Conservation (phyloP, 2,329 filamentous ascomycete genomes). For the Annulohypoxylon truncatum region DNA sequence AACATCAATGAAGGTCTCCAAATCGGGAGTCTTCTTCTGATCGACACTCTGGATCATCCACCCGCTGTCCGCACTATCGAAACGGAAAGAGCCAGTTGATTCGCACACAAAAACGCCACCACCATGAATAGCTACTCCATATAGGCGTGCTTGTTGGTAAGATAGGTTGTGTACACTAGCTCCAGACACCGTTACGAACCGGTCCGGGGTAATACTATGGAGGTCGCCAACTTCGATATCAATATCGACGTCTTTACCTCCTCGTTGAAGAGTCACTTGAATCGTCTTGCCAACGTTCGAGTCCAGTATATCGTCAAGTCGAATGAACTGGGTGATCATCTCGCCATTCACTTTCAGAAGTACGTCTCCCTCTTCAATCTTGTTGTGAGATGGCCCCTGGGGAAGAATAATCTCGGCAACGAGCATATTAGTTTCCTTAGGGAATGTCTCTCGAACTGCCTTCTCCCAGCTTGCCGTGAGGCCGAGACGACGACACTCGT, state of each 20-base stretch:
- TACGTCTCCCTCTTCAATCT: conserved; percentile 94
- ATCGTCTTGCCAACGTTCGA: conserved; percentile 84
- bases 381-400: conserved; percentile 85
- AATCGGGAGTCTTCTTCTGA: conserved; percentile 88
- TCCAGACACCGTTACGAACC: conserved; percentile 93
- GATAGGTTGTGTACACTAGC: conserved; percentile 96
- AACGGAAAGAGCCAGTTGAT: conserved; percentile 92
- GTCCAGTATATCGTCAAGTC: conserved; percentile 91
- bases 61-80: conserved; percentile 89
- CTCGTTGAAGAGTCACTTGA: conserved; percentile 84
- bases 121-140: conserved; percentile 90
- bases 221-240: conserved; percentile 88
- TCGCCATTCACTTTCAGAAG: conserved; percentile 93
- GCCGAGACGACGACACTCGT: conserved; percentile 92
- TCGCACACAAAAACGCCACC: conserved; percentile 87
- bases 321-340: conserved; percentile 91
- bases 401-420: conserved; percentile 96
- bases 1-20: conserved; percentile 90
- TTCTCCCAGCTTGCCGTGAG: conserved; percentile 88
- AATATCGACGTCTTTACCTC: conserved; percentile 87
- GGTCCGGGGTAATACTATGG: conserved; percentile 93
- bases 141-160: conserved; percentile 96
- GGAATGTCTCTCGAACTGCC: conserved; percentile 82
- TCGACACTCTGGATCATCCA: conserved; percentile 95
- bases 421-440: conserved; percentile 95